A percentile compares a stretch with the other conserved stretches of the same genome.
Conservation (phyloP, 2,329 filamentous ascomycete genomes). For the Volutella citrinella region DNA sequence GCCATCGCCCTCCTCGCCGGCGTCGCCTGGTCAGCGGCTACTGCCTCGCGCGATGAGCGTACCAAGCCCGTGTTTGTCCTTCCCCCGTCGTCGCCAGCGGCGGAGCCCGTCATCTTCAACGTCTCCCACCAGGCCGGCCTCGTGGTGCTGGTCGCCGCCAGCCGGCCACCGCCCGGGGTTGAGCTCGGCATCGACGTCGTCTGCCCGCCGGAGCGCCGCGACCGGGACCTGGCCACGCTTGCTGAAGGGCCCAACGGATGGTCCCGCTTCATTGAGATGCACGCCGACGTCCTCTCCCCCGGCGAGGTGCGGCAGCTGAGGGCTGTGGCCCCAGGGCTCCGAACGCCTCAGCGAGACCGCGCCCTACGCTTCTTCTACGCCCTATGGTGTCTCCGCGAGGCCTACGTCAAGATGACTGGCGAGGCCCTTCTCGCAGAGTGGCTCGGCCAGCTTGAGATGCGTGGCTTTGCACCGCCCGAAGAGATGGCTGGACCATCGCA, state of each 20-base stretch:
- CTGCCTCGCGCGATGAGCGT: conserved; percentile 52
- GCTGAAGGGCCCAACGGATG: conserved; percentile 59
- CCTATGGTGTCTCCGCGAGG: conserved; percentile 76
- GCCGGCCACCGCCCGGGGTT: conserved; percentile 26
- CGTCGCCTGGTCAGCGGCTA: conserved; percentile 59
- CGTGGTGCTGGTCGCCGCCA: conserved; percentile 62
- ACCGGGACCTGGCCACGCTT: conserved; percentile 58
- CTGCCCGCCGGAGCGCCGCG: conserved; percentile 66
- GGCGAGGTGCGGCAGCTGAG: conserved; percentile 63
- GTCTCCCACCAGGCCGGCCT: conserved; percentile 76
- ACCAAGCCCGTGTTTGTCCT: conserved; percentile 53
- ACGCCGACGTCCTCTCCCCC: conserved; percentile 65
- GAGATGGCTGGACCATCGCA: conserved; percentile 16
- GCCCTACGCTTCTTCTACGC: conserved; percentile 72
- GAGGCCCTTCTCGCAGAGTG: conserved; percentile 73
- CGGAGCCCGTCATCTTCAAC: conserved; percentile 63
- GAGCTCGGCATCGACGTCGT: conserved; percentile 75
- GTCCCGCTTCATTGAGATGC: conserved; percentile 66
- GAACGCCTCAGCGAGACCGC: conserved; percentile 38
- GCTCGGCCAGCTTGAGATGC: conserved; percentile 69
- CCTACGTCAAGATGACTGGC: conserved; percentile 80
- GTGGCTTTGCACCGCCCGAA: conserved; percentile 56
- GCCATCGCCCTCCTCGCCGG: conserved; percentile 57
- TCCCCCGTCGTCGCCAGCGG: conserved; percentile 46
- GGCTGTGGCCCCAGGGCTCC: conserved; percentile 26